A percentile compares a stretch with the other conserved stretches of the same genome.
These are phyloP conservation scores for Turritis glabra DNA, from an alignment of 345 rosid species.

Conservation along the genomic window DNA sequence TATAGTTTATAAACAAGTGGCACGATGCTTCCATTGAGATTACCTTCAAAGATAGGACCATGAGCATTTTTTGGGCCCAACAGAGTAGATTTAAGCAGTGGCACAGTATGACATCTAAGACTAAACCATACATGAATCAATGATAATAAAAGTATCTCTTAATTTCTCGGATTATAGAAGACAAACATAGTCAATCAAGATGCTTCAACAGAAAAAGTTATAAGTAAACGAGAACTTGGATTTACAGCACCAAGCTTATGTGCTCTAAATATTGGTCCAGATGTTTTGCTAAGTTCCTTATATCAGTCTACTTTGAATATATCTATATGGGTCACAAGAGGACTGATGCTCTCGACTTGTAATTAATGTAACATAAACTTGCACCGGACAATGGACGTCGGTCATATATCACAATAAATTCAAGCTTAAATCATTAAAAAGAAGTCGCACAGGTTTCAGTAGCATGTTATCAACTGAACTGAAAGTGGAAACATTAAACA, in stretches of 20 bases:
- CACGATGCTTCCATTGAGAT: constrained; percentile 8
- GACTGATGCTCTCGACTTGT: constrained; percentile 15
- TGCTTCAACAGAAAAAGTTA: not conserved
- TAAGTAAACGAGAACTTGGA: constrained; percentile 8
- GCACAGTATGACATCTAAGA: constrained; percentile 4
- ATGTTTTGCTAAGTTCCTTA: constrained; percentile 11
- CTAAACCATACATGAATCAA: not conserved
- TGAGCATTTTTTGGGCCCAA: not conserved
- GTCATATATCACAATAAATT: constrained; percentile 6
- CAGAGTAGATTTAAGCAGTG: constrained; percentile 17
- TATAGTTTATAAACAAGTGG: constrained; percentile 14
- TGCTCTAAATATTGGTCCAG: constrained; percentile 5
- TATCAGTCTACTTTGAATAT: constrained; percentile 9
- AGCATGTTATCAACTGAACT: constrained; percentile 8
- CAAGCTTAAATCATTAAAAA: constrained; percentile 1
- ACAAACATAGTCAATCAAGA: constrained; percentile 5
- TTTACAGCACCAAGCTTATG: constrained; percentile 11
- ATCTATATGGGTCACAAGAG: constrained; percentile 12
- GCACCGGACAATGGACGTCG: not conserved
- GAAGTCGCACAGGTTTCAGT: constrained; percentile 4
- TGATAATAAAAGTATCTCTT: not conserved
- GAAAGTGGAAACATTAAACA: not conserved
- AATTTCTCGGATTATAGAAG: constrained; percentile 3
- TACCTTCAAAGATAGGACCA: not conserved
- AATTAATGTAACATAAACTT: constrained; percentile 18